Conservation (phyloP, 2,329 filamentous ascomycete genomes). For the Paramyrothecium sp. region DNA sequence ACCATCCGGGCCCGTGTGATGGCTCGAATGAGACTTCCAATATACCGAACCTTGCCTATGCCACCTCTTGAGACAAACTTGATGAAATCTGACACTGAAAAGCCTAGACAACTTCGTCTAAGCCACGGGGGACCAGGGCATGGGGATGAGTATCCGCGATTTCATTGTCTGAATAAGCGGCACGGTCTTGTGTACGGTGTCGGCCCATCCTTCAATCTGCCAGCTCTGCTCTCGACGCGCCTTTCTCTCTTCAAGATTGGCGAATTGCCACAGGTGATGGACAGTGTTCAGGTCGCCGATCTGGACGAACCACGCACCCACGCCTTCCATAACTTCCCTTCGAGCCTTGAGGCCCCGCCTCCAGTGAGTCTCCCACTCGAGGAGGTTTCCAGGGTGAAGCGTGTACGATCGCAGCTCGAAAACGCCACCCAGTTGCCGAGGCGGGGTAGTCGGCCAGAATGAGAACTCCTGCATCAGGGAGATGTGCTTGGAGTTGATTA, state of each 20-base stretch:
- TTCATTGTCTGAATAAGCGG: constrained; percentile 96
- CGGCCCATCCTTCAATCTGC: constrained; percentile 91
- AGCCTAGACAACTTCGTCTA: constrained; percentile 35
- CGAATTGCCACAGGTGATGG: constrained; percentile 98
- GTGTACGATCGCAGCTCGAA: constrained; percentile 98
- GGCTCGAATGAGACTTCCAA: neutral
- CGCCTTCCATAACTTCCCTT: constrained; percentile 96
- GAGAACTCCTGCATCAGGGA: constrained; percentile 99
- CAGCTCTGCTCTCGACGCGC: constrained; percentile 90
- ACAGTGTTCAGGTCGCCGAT: constrained; percentile 97
- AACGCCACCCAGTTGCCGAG: constrained; percentile 83
- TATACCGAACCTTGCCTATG: too few relatives aligned
- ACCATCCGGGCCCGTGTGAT: neutral
- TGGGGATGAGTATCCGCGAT: constrained; percentile 86
- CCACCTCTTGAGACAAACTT: too few relatives aligned
- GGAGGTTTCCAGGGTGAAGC: constrained; percentile 87
- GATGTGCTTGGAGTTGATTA: constrained; percentile 81
- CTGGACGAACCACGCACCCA: constrained; percentile 98
- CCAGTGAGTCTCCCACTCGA: constrained; percentile 99
- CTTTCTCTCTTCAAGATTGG: constrained; percentile 91
- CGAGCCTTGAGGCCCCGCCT: constrained; percentile 85
- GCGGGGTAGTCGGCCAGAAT: constrained; percentile 96
- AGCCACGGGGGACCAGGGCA: constrained; percentile 94
- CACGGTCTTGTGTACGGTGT: constrained; percentile 98
- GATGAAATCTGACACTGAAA: too few relatives aligned